These are phyloP conservation scores for Xylariaceae sp. DNA, from an alignment of 2,329 filamentous ascomycete genomes.

Conservation along the genomic window DNA sequence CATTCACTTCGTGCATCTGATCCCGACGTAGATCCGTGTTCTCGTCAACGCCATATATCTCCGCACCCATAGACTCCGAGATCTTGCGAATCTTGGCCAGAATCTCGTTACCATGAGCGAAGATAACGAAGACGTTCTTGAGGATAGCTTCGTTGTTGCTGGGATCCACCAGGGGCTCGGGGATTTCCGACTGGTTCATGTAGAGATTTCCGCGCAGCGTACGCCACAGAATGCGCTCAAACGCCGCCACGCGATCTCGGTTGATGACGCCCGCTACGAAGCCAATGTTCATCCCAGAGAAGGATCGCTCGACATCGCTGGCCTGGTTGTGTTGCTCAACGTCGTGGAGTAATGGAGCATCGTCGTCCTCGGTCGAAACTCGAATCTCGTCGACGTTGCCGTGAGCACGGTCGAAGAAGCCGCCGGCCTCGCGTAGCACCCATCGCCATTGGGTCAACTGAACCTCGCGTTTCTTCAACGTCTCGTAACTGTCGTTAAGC, in stretches of 20 bases:
- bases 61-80: slow-evolving; percentile 91
- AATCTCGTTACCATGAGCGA: slow-evolving; percentile 96
- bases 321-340: slow-evolving; percentile 73
- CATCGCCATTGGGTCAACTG: slow-evolving; percentile 98
- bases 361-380: slow-evolving; percentile 81
- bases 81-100: slow-evolving; percentile 99
- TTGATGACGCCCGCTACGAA: slow-evolving; percentile 96
- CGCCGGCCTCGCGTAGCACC: slow-evolving; percentile 91
- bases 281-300: slow-evolving; percentile 97
- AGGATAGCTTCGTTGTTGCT: slow-evolving; percentile 84
- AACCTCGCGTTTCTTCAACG: slow-evolving; percentile 92
- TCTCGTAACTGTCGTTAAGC: slow-evolving; percentile 97
- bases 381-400: slow-evolving; percentile 96
- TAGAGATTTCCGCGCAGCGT: slow-evolving; percentile 96
- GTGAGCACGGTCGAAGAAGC: slow-evolving; percentile 94
- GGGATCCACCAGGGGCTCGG: slow-evolving; percentile 86
- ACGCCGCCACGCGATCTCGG: slow-evolving; percentile 85
- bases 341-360: slow-evolving; percentile 88
- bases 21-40: slow-evolving; percentile 92
- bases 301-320: slow-evolving; percentile 72
- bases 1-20: slow-evolving; percentile 97
- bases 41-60: slow-evolving; percentile 95
- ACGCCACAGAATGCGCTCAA: slow-evolving; percentile 96
- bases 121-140: slow-evolving; percentile 99
- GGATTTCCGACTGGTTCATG: slow-evolving; percentile 99